Evolutionary conservation across 73 alveolate species (phyloP), one percentile per base, ranked within the genome.

Genomic region (Tetrahymena elliotti): DNA sequence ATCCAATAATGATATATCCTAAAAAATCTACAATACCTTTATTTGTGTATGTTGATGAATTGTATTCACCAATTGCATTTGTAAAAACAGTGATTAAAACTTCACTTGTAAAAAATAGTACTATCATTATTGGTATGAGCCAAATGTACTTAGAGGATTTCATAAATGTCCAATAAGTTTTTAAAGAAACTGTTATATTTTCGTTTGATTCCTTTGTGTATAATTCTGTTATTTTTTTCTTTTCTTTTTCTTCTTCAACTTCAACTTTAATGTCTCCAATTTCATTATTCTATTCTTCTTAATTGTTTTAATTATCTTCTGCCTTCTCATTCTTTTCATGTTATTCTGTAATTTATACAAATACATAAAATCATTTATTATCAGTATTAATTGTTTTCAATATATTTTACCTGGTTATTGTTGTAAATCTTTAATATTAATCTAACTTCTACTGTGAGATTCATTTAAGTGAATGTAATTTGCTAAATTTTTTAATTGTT

Each of bases 401-500:
- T 3, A 13, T 47, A 4, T 3, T 47, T 47, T 47, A 12, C 31
- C 20, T 47, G n/a, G n/a, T 47, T 18, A 12, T 47, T 13, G 6
- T 47, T 47, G 2, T 18, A 47, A 47, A 24, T 68, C 36, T 18
- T 68, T 22, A 24, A 31, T 27, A 68, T 16, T 16, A 10, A 35
- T 68, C 3, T 22, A 20, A 68, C 36, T 68, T 68, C 88, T 68
- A 68, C 88, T 68, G 6, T n/a, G 36, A 27, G 88, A 68, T 31
- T 68, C 88, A 68, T 68, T 68, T 27, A 68, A 11, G 10, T 68
- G n/a, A 68, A 68, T 68, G 3, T 68, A 68, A 68, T 68, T 68
- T 6, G 88, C 88, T 31, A 68, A n/a, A 4, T 68, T 93, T 95
- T 95, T 93, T 93, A 83, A 94, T 83, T 96, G 82, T 18, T 83